A percentile compares a stretch with the other conserved stretches of the same genome.
These are phyloP conservation scores for Ilex asprella DNA, from an alignment of 257 asterid genomes.

Conservation along the genomic window DNA sequence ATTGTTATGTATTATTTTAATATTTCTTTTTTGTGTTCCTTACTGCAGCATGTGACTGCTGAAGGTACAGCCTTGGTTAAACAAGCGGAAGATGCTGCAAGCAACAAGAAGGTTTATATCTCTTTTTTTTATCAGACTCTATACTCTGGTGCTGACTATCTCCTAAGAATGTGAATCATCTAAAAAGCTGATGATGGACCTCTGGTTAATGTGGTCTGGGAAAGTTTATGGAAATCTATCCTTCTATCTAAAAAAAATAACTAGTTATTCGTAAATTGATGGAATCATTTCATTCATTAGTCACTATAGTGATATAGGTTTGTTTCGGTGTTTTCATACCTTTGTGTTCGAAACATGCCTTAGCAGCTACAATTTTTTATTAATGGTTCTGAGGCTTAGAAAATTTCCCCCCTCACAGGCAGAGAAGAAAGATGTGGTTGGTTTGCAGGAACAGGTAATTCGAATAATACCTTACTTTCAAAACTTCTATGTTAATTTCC, in stretches of 20 bases:
- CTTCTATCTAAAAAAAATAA: too few species aligned
- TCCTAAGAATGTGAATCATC: not conserved
- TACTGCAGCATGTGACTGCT: conserved; percentile 82
- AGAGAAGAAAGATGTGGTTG: conserved; percentile 82
- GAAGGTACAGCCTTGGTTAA: conserved; percentile 94
- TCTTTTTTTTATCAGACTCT: not conserved
- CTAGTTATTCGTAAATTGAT: too few species aligned
- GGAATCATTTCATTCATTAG: too few species aligned
- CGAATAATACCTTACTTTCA: not conserved
- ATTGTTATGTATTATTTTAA: not conserved
- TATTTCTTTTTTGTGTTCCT: conserved; percentile 12
- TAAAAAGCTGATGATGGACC: not conserved
- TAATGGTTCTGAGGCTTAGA: too few species aligned
- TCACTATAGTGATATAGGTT: too few species aligned
- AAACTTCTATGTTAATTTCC: conserved; percentile 3
- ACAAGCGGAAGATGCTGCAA: conserved; percentile 99
- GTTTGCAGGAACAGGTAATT: conserved; percentile 88
- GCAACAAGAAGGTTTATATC: conserved; percentile 70
- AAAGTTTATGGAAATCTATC: too few species aligned
- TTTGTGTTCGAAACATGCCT: too few species aligned
- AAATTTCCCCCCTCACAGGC: conserved; percentile 43
- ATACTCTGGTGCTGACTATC: not conserved
- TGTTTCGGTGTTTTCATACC: too few species aligned
- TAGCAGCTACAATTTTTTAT: too few species aligned
- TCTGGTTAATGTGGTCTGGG: too few species aligned